These are phyloP conservation scores for Pythium vanterpoolii DNA, from an alignment of 352 stramenopile species.

Conservation along the genomic window DNA sequence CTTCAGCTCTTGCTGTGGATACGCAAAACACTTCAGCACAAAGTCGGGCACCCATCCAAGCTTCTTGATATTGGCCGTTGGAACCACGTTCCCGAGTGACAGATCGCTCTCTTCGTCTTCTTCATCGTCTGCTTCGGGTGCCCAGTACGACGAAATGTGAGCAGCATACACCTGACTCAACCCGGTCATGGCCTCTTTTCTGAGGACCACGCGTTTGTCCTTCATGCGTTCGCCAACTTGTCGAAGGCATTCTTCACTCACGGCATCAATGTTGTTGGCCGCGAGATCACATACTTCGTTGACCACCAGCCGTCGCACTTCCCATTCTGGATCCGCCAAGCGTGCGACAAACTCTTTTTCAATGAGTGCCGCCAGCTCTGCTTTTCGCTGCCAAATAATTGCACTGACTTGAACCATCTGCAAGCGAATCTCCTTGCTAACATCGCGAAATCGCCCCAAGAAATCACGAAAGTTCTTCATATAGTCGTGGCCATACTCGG, in stretches of 20 bases:
- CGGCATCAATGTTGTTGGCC: slow-evolving; percentile 57
- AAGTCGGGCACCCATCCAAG: slow-evolving; percentile 81
- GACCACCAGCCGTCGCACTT: slow-evolving; percentile 73
- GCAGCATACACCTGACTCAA: slow-evolving; percentile 77
- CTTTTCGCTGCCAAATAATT: slow-evolving; percentile 72
- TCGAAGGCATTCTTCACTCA: slow-evolving; percentile 64
- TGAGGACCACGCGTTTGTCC: slow-evolving; percentile 75
- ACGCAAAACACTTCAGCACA: slow-evolving; percentile 85
- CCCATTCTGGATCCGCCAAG: slow-evolving; percentile 78
- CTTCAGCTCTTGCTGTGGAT: slow-evolving; percentile 79
- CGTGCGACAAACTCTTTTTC: slow-evolving; percentile 74
- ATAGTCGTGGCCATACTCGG: slow-evolving; percentile 71
- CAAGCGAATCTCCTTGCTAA: slow-evolving; percentile 83
- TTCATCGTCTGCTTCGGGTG: slow-evolving; percentile 25
- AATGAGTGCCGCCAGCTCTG: slow-evolving; percentile 47
- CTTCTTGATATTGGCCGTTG: slow-evolving; percentile 47
- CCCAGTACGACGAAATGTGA: slow-evolving; percentile 65
- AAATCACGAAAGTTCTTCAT: slow-evolving; percentile 87
- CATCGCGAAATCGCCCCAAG: slow-evolving; percentile 79
- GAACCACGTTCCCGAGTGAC: slow-evolving; percentile 32
- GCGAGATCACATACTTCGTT: slow-evolving; percentile 83
- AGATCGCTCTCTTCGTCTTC: slow-evolving; percentile 12
- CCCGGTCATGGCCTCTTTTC: slow-evolving; percentile 88
- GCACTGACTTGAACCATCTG: slow-evolving; percentile 77
- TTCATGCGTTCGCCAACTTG: slow-evolving; percentile 86